Base-by-base conservation (phyloP, 2,329 filamentous ascomycete genomes). In the Nannizziopsis arthrosporioides region DNA sequence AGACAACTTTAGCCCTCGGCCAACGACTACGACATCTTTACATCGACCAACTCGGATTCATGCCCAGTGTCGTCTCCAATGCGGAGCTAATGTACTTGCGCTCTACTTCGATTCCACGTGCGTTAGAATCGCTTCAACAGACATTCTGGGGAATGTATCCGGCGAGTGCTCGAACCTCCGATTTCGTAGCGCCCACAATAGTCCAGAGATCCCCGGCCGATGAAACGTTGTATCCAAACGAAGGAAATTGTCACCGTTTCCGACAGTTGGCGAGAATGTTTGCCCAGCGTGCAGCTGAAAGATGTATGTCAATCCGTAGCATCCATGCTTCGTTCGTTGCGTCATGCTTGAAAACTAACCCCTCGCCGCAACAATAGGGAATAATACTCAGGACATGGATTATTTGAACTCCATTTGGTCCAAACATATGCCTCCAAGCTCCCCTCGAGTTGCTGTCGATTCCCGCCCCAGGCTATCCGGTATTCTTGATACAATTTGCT, bases 401-500 rank as follows among this genome's bases (percentile, higher is more conserved):
- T 89, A 94, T 62, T 70, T 95, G 18, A 88, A 84, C 57, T 81
- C 77, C 51, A 68, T 85, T 51, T 80, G 89, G 47, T 80, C 83
- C 32, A 87, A 84, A 63, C 94, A 84, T 79, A 94, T 96, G 85
- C 86, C 87, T 0, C 73, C 79, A 6, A 73, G 74, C 32, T 74
- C 72, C 27, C 76, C 76, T 9, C 73, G 75, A 35, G 81, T 95
- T 7, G 85, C 84, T 19, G 85, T 96, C 7, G 88, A 95, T 64
- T 82, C 81, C 1, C 82, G 82, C 51, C 92, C 92, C 0, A 76
- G 89, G 39, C 73, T 96, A 10, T 88, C 81, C 5, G 92, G 92
- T 46, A 83, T 98, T 58, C 87, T 94, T 84, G 92, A 98, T 67
- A 92, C 86, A 0, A 77, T 96, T 60, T 96, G 95, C 62, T 80